Base-by-base conservation (phyloP, 345 rosid species). In the Eucalyptus leucophloia region DNA sequence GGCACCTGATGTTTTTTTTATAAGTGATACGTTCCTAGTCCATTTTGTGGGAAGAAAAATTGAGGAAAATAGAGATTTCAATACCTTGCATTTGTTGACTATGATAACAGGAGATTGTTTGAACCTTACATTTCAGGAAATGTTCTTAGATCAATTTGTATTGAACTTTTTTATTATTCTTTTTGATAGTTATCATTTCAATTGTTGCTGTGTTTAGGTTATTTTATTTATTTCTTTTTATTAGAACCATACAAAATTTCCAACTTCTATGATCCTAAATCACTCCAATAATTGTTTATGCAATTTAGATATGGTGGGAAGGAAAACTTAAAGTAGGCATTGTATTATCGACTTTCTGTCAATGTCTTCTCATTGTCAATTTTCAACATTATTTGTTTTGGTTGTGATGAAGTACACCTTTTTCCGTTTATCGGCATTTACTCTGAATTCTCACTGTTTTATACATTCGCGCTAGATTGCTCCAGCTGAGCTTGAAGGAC, bases 401-500 rank as follows among this genome's bases (percentile, higher is more conserved):
- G 83, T 77, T 0, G 26, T 34, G 13, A 69, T 69, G 24, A 69
- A 3, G 44, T 69, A 67, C 82, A 47, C 6, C 49, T 34, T 24
- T 45, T 37, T 47, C 44, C 14, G 0, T 60, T 30, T 37, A 32
- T 88, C 11, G 47, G 42, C 37, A n/a, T 49, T 49, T 86, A 49
- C 28, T 50, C 44, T 23, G 37, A 86, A 49, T 86, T 19, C 44
- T 51, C 44, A 30, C 26, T 86, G 16, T 51, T 86, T 40, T 86
- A n/a, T 56, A 51, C 87, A 34, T 77, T 37, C 6, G 8, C 1
- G 24, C 83, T 47, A 98, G 99, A 95, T 98, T 91, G 99, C 99
- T 82, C 99, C 99, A 60, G 99, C 99, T 62, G 99, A 98, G 92
- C 95, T 98, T 83, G 99, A 98, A 94, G 99, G 96, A 67, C 92